A percentile compares a stretch with the other conserved stretches of the same genome.
Conservation (phyloP, 257 asterid species). For the Scutellaria baicalensis region DNA sequence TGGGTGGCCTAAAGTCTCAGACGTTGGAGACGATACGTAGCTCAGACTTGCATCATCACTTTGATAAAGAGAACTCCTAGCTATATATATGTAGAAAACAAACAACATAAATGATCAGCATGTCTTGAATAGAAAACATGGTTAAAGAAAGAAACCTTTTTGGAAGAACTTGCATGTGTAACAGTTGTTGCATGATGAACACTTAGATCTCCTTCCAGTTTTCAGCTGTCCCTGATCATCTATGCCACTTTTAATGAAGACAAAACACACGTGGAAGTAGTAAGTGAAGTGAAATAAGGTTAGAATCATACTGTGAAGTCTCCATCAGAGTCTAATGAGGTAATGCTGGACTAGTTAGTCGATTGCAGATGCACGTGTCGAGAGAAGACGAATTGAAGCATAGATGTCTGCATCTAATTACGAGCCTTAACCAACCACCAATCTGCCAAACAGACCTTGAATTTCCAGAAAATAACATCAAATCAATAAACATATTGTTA, state of each 20-base stretch:
- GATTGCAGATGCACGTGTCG: conserved; percentile 41
- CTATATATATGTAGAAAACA: conserved; percentile 3
- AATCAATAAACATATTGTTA: too few relatives aligned
- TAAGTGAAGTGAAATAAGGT: not conserved
- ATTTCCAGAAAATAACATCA: too few relatives aligned
- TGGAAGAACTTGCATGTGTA: conserved; percentile 31
- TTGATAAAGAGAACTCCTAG: conserved; percentile 35
- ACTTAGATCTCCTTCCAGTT: conserved; percentile 23
- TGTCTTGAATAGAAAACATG: not conserved
- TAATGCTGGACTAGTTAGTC: conserved; percentile 41
- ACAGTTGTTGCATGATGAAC: conserved; percentile 17
- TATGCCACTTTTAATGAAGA: conserved; percentile 20
- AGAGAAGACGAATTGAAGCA: conserved; percentile 54
- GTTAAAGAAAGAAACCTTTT: conserved; percentile 33
- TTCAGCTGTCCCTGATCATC: conserved; percentile 43
- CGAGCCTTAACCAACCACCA: too few relatives aligned
- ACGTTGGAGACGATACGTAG: conserved; percentile 45
- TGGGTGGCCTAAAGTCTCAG: conserved; percentile 70
- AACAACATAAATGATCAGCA: not conserved
- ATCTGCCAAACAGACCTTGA: too few relatives aligned
- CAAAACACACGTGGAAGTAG: not conserved
- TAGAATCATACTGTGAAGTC: conserved; percentile 45
- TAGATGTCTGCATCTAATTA: conserved; percentile 32
- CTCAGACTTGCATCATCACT: conserved; percentile 52
- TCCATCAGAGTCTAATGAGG: conserved; percentile 42